A percentile compares a stretch with the other conserved stretches of the same genome.
phyloP scores from a whole-genome alignment of 495 filamentous ascomycete genomes.

The Talaromyces liani region DNA sequence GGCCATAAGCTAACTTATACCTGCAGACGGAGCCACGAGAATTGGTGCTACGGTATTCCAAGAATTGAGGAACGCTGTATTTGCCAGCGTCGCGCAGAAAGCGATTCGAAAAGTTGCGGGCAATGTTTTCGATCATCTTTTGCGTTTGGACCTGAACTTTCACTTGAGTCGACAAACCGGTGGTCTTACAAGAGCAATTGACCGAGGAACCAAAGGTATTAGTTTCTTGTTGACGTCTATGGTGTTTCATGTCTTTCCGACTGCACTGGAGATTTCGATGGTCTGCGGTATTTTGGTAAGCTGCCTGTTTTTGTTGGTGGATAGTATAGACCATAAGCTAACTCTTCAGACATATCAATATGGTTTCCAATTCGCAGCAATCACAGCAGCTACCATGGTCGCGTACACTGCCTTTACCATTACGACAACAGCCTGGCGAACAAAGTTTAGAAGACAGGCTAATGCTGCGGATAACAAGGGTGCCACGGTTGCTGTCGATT shows the following conservation, averaged over 20 bases:
- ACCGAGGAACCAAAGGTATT: constrained; percentile 95
- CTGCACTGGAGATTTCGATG: constrained; percentile 86
- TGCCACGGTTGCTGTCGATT: constrained; percentile 92
- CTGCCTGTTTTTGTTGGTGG: neutral
- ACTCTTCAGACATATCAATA: constrained; percentile 77
- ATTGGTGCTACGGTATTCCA: constrained; percentile 83
- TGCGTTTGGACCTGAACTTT: constrained; percentile 86
- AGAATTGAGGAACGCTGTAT: constrained; percentile 89
- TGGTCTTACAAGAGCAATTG: constrained; percentile 87
- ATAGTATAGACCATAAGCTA: constrained; percentile 11
- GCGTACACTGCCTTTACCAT: constrained; percentile 95
- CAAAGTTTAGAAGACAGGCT: constrained; percentile 87
- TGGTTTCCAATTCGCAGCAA: constrained; percentile 81
- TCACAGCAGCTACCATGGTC: constrained; percentile 85
- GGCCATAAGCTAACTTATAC: neutral
- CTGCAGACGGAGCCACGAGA: constrained; percentile 71
- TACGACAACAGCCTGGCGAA: constrained; percentile 89
- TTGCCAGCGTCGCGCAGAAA: constrained; percentile 94
- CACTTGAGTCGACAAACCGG: constrained; percentile 92
- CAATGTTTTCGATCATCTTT: constrained; percentile 85
- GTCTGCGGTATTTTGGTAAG: constrained; percentile 80
- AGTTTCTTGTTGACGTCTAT: constrained; percentile 94
- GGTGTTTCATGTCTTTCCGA: constrained; percentile 96
- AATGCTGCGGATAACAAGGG: constrained; percentile 95
- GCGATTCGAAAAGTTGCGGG: constrained; percentile 85